Percentiles rank a stretch among this genome's conserved stretches.
Evolutionary conservation across 1,284 basidiomycete species (phyloP).

Genomic region (Mycosarcoma maydis): DNA sequence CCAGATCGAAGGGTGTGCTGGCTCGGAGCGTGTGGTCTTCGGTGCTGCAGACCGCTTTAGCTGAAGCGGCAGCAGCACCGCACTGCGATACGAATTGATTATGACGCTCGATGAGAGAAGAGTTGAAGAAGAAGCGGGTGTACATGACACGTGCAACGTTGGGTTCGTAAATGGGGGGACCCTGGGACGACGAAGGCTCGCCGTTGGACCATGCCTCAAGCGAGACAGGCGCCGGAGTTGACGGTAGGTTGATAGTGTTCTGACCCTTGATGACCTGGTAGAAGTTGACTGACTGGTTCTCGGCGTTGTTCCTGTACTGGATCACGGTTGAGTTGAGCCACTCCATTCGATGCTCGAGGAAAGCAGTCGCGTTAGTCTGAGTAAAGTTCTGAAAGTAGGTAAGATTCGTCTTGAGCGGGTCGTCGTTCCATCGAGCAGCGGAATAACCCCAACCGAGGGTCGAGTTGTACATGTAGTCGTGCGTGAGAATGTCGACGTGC

Average conservation of each 20-base stretch:
- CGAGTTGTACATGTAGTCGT: slow-evolving; percentile 49
- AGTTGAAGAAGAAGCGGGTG: slow-evolving; percentile 62
- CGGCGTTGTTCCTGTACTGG: slow-evolving; percentile 49
- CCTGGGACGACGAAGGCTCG: slow-evolving; percentile 38
- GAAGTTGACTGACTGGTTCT: slow-evolving; percentile 31
- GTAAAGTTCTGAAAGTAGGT: slow-evolving; percentile 50
- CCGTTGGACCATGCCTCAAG: slow-evolving; percentile 53
- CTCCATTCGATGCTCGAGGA: slow-evolving; percentile 55
- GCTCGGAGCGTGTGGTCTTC: slow-evolving; percentile 48
- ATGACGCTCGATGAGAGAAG: slow-evolving; percentile 38
- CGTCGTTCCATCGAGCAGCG: slow-evolving; percentile 35
- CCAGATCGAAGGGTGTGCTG: slow-evolving; percentile 44
- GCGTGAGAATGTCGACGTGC: slow-evolving; percentile 37
- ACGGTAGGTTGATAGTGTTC: slow-evolving; percentile 47
- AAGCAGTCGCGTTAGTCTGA: slow-evolving; percentile 19
- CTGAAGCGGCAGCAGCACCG: slow-evolving; percentile 15
- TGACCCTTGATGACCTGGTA: slow-evolving; percentile 23
- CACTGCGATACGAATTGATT: slow-evolving; percentile 46
- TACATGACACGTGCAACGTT: slow-evolving; percentile 50
- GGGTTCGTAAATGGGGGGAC: slow-evolving; percentile 42
- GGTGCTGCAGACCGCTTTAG: slow-evolving; percentile 47
- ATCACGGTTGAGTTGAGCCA: slow-evolving; percentile 50
- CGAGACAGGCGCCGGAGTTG: slow-evolving; percentile 46
- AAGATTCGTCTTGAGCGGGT: slow-evolving; percentile 37
- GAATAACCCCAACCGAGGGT: slow-evolving; percentile 49